These are phyloP conservation scores for Neoboletus magnificus DNA, from an alignment of 768 basidiomycete genomes.

Conservation along the genomic window DNA sequence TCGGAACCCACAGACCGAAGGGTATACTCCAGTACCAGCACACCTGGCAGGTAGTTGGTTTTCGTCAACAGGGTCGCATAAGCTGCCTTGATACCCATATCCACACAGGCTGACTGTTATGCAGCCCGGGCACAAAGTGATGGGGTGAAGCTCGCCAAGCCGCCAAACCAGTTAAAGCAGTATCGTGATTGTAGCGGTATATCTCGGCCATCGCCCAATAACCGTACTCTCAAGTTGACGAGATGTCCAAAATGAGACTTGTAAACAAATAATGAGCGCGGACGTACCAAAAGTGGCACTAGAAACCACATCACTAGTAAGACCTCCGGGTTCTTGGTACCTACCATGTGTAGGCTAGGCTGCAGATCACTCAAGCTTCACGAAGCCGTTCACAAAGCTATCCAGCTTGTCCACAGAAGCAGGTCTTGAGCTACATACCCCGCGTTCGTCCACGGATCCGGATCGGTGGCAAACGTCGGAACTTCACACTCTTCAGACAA, in stretches of 20 bases:
- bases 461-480: not conserved
- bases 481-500: not conserved
- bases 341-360: not conserved
- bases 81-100: conserved; percentile 45
- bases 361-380: not conserved
- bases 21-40: conserved; percentile 52
- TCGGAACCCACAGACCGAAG: conserved; percentile 52
- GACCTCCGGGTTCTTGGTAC: not conserved
- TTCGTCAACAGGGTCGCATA: conserved; percentile 81
- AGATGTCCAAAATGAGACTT: not conserved
- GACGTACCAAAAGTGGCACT: not conserved
- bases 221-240: not conserved
- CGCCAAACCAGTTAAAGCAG: too few relatives aligned
- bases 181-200: not conserved
- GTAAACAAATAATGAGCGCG: not conserved
- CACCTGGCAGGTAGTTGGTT: conserved; percentile 51
- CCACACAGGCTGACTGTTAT: not conserved
- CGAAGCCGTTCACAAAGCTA: not conserved
- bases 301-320: not conserved
- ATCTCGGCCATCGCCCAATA: not conserved
- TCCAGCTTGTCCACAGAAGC: not conserved
- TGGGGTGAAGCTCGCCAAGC: not conserved
- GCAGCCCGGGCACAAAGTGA: not conserved
- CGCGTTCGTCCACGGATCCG: not conserved
- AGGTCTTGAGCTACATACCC: not conserved